A percentile compares a stretch with the other conserved stretches of the same genome.
These are phyloP conservation scores for Cardamine resedifolia DNA, from an alignment of 345 rosid genomes.

Conservation along the genomic window DNA sequence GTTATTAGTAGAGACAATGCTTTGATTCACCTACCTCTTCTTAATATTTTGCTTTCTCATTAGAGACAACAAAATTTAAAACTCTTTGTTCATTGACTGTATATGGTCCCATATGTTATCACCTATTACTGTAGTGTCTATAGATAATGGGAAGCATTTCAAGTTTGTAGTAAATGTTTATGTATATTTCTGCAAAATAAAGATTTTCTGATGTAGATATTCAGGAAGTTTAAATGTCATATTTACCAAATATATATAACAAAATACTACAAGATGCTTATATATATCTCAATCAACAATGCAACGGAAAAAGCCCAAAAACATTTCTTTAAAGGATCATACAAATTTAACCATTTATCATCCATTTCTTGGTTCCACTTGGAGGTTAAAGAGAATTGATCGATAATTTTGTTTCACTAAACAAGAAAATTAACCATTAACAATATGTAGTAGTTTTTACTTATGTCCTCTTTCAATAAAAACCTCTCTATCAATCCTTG, in stretches of 20 bases:
- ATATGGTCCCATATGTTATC: constrained; percentile 38
- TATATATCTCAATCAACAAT: not conserved
- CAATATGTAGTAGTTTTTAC: not conserved
- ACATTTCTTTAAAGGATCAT: not conserved
- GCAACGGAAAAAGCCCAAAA: not conserved
- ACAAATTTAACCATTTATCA: not conserved
- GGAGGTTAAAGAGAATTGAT: constrained; percentile 6
- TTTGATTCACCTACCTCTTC: constrained; percentile 22
- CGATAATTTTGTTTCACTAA: not conserved
- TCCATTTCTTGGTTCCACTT: not conserved
- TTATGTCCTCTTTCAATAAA: not conserved
- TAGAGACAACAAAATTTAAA: constrained; percentile 20
- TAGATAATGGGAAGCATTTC: constrained; percentile 9
- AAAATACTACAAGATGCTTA: not conserved
- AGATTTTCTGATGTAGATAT: not conserved
- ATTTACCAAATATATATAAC: not conserved
- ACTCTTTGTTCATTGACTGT: constrained; percentile 20
- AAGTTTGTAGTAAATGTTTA: constrained; percentile 12
- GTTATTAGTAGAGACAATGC: constrained; percentile 22
- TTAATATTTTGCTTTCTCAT: constrained; percentile 24
- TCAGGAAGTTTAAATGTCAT: not conserved
- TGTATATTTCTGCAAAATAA: not conserved
- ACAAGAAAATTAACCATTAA: not conserved
- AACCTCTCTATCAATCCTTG: not conserved
- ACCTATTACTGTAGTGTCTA: not conserved